Evolutionary conservation across 768 basidiomycete species (phyloP), one percentile per base, ranked within the genome.

Genomic region (Tephrocybe sp.): DNA sequence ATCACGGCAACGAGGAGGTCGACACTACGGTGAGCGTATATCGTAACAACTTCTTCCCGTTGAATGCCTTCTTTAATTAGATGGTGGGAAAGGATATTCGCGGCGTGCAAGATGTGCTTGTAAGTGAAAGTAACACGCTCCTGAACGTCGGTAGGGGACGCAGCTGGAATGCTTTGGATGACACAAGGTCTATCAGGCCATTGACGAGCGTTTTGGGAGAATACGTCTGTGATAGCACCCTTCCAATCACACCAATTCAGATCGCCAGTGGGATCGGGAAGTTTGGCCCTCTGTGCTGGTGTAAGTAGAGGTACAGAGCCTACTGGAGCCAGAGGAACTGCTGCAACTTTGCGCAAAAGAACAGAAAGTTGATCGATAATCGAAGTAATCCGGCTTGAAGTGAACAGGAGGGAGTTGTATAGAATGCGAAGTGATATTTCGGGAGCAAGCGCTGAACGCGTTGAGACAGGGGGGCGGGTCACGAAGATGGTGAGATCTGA

Each of bases 161-260:
- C 52, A 0, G 74, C 62, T 3, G 84, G 76, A 36, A 86, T 57
- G 47, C 78, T 83, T 66, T 99, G 95, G 42, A 98, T 73, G 27
- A 99, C 89, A 59, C 95, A 98, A 4, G 88, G 73, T n/a, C 86
- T 74, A 24, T 91, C 85, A 0, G 95, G 94, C 67, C 81, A 80
- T 49, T 72, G 67, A 10, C 77, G 73, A 2, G 97, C 97, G 69
- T 99, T 97, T 30, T 73, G 70, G 9, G 92, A 88, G 68, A 99
- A 98, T 19, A 98, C 82, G 63, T 95, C 89, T 12, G 95, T 92
- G 62, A 99, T 97, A 6, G 95, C 91, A 25, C 95, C 97, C 65
- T 94, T 92, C 82, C 87, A 99, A 44, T 87, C 94, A 67, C 92
- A 95, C 95, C 97, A 99, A 59, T 97, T 81, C 29, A 99, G 79